A percentile compares a stretch with the other conserved stretches of the same genome.
These are phyloP conservation scores for Penstemon newberryi DNA, from an alignment of 257 asterid species.

Conservation along the genomic window DNA sequence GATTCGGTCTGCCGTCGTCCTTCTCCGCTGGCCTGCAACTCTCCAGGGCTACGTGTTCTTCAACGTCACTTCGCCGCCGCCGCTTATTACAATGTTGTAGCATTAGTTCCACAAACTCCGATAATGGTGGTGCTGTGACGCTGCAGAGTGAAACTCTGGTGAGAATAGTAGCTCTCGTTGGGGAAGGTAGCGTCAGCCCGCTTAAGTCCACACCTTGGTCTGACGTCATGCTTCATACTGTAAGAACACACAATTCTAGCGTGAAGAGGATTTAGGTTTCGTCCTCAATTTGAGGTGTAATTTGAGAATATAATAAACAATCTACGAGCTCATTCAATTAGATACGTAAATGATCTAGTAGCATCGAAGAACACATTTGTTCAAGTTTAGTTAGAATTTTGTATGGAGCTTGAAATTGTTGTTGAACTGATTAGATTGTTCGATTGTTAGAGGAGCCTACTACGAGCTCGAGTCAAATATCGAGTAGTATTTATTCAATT, in stretches of 20 bases:
- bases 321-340: too few relatives aligned
- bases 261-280: too few relatives aligned
- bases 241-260: constrained; percentile 32
- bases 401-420: too few relatives aligned
- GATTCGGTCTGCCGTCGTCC: not conserved
- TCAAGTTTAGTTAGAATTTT: too few relatives aligned
- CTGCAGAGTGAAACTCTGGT: constrained; percentile 43
- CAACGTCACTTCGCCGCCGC: constrained; percentile 27
- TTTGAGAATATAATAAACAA: too few relatives aligned
- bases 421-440: too few relatives aligned
- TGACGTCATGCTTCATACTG: constrained; percentile 84
- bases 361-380: too few relatives aligned
- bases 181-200: constrained; percentile 82
- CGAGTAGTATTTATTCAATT: too few relatives aligned
- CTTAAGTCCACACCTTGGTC: constrained; percentile 82
- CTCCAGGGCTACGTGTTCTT: not conserved
- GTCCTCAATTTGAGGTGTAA: too few relatives aligned
- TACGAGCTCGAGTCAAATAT: too few relatives aligned
- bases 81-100: constrained; percentile 13
- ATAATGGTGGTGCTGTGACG: constrained; percentile 28
- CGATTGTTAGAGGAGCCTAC: too few relatives aligned
- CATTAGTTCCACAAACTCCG: constrained; percentile 6
- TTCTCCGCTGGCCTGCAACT: not conserved
- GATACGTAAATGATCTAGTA: too few relatives aligned
- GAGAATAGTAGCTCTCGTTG: constrained; percentile 76